Base-by-base conservation (phyloP, 352 stramenopile genomes). In the Peronospora tabacina region DNA sequence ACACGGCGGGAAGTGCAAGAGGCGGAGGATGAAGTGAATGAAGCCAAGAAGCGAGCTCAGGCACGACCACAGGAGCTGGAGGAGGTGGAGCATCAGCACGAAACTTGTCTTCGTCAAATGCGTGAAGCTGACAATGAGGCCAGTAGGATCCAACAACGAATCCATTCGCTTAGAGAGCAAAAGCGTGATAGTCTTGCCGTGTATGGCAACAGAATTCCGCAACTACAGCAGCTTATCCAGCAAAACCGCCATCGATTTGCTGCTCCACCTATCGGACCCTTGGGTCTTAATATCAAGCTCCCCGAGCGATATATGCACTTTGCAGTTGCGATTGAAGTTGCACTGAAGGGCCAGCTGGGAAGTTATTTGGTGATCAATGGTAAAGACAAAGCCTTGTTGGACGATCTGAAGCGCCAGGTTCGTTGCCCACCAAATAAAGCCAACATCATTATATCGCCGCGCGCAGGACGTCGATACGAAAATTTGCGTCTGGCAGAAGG, bases 281-380 rank as follows among this genome's bases (percentile, higher is more conserved):
- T 93, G 0, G 82, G 82, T 4, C 66, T 93, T 46, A 66, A 76
- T 45, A 70, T 90, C 8, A 87, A 87, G 41, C 65, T 93, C 2
- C 75, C 75, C 0, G 72, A 88, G 49, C 49, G 66, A 28, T 83
- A 60, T 37, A 85, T 84, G 66, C 61, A 90, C 34, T 68, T 85
- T 33, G 72, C 78, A 8, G 55, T 85, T 16, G 76, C 78, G 1
- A 85, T 89, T 19, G 81, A 92, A 52, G 61, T 86, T 11, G 75
- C 80, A 10, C 32, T 88, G 28, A 90, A 89, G 45, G 76, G 80
- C 30, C 78, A 72, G 13, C 40, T 92, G 16, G 68, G 81, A 49
- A 92, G 76, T 38, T 92, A 87, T 36, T 56, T 92, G 13, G 78
- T 92, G 8, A 74, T 78, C 4, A 84, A 86, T 40, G 81, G 81